Conservation (phyloP, 2,329 filamentous ascomycete genomes). For the Fusarium tjaetaba region DNA sequence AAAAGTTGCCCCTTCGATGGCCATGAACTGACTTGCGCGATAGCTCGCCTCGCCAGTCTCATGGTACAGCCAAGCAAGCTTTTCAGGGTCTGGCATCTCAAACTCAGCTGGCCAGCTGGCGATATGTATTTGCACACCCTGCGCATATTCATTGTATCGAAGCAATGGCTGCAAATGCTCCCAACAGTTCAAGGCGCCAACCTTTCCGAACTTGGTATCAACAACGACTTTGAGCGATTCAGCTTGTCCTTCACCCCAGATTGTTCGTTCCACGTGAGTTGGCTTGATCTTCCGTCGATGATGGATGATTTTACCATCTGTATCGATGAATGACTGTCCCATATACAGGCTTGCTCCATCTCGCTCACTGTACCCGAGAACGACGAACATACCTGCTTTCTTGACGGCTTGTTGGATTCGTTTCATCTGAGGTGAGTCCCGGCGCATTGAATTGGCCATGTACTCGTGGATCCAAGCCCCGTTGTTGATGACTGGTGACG, state of each 20-base stretch:
- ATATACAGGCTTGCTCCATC: not conserved
- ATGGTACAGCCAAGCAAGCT: not conserved
- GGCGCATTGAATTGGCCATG: not conserved
- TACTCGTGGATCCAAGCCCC: not conserved
- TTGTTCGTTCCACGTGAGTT: not conserved
- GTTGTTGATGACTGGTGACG: not conserved
- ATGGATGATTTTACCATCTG: not conserved
- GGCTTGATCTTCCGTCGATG: conserved; percentile 1
- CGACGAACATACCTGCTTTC: not conserved
- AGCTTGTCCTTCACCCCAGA: not conserved
- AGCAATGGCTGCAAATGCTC: not conserved
- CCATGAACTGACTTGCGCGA: not conserved
- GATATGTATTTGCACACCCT: not conserved
- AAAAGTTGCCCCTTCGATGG: not conserved
- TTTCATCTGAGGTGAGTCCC: not conserved
- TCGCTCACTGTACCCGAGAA: not conserved
- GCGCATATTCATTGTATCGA: not conserved
- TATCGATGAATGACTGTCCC: not conserved
- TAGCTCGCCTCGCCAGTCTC: not conserved
- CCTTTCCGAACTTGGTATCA: not conserved
- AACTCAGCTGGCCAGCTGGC: not conserved
- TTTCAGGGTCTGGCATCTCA: not conserved
- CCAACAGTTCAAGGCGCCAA: not conserved
- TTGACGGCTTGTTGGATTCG: not conserved
- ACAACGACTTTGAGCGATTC: not conserved